phyloP scores from a whole-genome alignment of 768 basidiomycete species.

The Crassisporium funariophilum region DNA sequence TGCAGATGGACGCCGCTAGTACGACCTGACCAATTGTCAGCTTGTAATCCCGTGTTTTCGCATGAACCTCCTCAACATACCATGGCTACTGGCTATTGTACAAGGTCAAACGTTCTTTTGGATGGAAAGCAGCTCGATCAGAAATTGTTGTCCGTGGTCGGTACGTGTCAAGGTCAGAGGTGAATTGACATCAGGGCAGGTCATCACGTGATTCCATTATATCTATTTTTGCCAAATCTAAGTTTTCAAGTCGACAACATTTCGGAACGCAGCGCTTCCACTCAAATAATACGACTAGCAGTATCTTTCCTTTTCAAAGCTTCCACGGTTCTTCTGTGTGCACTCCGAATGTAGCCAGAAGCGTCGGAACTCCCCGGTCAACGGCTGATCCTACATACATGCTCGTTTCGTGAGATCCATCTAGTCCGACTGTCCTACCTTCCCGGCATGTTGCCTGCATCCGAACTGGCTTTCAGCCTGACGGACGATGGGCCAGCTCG shows the following conservation, averaged over 20 bases:
- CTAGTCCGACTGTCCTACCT: no score
- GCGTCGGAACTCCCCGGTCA: no score
- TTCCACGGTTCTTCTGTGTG: no score
- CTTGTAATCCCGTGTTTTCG: background rate
- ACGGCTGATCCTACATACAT: no score
- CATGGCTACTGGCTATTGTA: slow-evolving; percentile 7
- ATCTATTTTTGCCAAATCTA: background rate
- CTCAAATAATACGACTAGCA: no score
- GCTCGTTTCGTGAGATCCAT: no score
- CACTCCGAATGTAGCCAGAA: no score
- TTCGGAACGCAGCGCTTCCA: no score
- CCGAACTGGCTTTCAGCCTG: no score
- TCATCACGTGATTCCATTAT: slow-evolving; percentile 23
- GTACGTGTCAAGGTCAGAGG: slow-evolving; percentile 21
- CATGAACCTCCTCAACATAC: background rate
- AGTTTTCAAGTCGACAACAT: background rate
- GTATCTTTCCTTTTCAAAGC: no score
- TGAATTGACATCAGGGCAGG: slow-evolving; percentile 22
- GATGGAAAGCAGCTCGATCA: background rate
- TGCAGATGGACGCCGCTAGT: slow-evolving; percentile 92
- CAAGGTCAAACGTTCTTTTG: background rate
- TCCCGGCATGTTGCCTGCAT: no score
- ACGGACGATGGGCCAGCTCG: no score
- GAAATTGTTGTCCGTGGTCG: slow-evolving; percentile 3
- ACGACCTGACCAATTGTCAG: slow-evolving; percentile 64